A percentile compares a stretch with the other conserved stretches of the same genome.
Conservation (phyloP, 768 basidiomycete species). For the Boletus rubescentipes region DNA sequence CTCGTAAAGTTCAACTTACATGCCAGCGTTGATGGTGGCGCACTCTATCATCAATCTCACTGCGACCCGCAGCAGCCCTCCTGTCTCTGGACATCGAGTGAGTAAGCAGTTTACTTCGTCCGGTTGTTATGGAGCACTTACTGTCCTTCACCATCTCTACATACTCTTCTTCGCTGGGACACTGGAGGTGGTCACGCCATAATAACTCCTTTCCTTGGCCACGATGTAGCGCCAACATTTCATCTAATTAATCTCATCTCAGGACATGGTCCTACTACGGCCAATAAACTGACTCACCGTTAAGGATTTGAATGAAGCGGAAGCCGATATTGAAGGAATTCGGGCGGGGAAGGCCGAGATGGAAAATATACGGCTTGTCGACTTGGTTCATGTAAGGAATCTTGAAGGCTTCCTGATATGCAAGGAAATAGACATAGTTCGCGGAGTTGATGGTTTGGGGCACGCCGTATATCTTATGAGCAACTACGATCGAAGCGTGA, state of each 20-base stretch:
- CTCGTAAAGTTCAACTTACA: slow-evolving; percentile 41
- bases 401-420: slow-evolving; percentile 75
- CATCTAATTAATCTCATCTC: slow-evolving; percentile 35
- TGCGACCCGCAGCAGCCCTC: slow-evolving; percentile 86
- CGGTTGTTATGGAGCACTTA: slow-evolving; percentile 33
- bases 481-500: slow-evolving; percentile 47
- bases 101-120: background rate
- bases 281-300: slow-evolving; percentile 44
- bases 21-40: slow-evolving; percentile 53
- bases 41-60: slow-evolving; percentile 96
- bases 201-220: slow-evolving; percentile 92
- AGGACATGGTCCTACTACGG: background rate
- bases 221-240: slow-evolving; percentile 82
- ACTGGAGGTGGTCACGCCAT: slow-evolving; percentile 88
- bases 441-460: slow-evolving; percentile 97
- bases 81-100: slow-evolving; percentile 68
- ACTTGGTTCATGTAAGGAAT: slow-evolving; percentile 8
- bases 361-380: slow-evolving; percentile 36
- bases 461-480: slow-evolving; percentile 94
- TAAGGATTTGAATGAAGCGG: slow-evolving; percentile 71
- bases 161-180: slow-evolving; percentile 94
- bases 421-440: slow-evolving; percentile 96
- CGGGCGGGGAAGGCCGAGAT: slow-evolving; percentile 24
- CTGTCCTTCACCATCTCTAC: slow-evolving; percentile 96
- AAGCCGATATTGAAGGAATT: slow-evolving; percentile 24